phyloP scores from a whole-genome alignment of 768 basidiomycete species.

The Favolaschia claudopus region DNA sequence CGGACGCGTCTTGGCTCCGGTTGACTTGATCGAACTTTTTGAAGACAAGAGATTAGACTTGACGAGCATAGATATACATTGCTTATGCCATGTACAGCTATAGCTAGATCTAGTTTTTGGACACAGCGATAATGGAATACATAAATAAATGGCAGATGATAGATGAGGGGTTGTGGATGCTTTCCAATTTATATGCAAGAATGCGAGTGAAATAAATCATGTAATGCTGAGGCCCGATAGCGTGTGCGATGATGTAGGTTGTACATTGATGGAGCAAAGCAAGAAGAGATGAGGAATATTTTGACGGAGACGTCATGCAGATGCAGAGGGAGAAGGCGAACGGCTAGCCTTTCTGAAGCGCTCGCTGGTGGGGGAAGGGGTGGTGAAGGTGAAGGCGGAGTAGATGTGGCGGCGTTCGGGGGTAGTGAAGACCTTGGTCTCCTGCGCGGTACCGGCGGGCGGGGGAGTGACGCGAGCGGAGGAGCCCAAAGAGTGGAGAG shows the following conservation, averaged over 20 bases:
- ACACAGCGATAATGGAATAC: conserved; percentile 3
- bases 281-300: no score
- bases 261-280: conserved; percentile 23
- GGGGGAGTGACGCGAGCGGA: conserved; percentile 34
- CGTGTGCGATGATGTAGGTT: conserved; percentile 24
- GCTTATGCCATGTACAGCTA: conserved; percentile 8
- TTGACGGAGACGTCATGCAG: no score
- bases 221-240: conserved; percentile 19
- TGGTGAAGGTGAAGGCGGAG: conserved; percentile 80
- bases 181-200: conserved; percentile 8
- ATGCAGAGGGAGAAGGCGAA: conserved; percentile 15
- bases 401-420: conserved; percentile 79
- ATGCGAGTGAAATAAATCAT: conserved; percentile 11
- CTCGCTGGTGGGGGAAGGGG: conserved; percentile 68
- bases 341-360: conserved; percentile 57
- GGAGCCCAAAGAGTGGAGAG: conserved; percentile 42
- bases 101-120: background rate
- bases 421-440: conserved; percentile 63
- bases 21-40: background rate
- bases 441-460: conserved; percentile 31
- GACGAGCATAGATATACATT: conserved; percentile 1
- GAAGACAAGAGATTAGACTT: background rate
- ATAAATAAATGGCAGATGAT: background rate
- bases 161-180: conserved; percentile 5
- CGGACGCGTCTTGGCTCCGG: background rate